phyloP scores from a whole-genome alignment of 176 grass and related monocot species.

The Zoysia japonica region DNA sequence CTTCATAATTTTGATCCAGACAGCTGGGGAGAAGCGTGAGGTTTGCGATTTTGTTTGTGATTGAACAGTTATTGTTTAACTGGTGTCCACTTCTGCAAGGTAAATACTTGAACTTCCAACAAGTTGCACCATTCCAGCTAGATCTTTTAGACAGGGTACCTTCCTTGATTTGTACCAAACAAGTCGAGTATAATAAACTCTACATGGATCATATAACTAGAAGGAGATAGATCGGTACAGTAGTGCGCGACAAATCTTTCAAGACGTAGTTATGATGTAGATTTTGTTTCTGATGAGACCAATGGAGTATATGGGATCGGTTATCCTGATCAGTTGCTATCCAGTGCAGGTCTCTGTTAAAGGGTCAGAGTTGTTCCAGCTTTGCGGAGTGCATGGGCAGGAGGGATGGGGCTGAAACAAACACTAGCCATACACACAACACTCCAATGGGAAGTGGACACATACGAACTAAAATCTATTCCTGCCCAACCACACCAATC shows the following conservation, averaged over 20 bases:
- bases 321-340: slow-evolving; percentile 35
- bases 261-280: not conserved
- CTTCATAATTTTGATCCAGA: slow-evolving; percentile 43
- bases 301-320: slow-evolving; percentile 25
- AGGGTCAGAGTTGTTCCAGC: slow-evolving; percentile 54
- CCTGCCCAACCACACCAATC: slow-evolving; percentile 38
- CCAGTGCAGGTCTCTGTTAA: slow-evolving; percentile 57
- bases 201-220: not conserved
- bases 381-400: slow-evolving; percentile 45
- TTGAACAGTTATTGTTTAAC: not conserved
- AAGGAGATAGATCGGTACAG: slow-evolving; percentile 1
- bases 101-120: not conserved
- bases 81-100: not conserved
- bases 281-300: slow-evolving; percentile 5
- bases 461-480: slow-evolving; percentile 47
- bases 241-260: not conserved
- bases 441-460: slow-evolving; percentile 46
- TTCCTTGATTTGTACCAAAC: not conserved
- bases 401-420: slow-evolving; percentile 47
- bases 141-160: not conserved
- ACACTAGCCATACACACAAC: slow-evolving; percentile 46
- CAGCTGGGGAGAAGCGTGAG: slow-evolving; percentile 30
- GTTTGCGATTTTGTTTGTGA: slow-evolving; percentile 3
- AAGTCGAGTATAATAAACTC: not conserved
- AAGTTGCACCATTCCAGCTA: not conserved